phyloP scores from a whole-genome alignment of 768 basidiomycete genomes.

The Suillus brevipes region DNA sequence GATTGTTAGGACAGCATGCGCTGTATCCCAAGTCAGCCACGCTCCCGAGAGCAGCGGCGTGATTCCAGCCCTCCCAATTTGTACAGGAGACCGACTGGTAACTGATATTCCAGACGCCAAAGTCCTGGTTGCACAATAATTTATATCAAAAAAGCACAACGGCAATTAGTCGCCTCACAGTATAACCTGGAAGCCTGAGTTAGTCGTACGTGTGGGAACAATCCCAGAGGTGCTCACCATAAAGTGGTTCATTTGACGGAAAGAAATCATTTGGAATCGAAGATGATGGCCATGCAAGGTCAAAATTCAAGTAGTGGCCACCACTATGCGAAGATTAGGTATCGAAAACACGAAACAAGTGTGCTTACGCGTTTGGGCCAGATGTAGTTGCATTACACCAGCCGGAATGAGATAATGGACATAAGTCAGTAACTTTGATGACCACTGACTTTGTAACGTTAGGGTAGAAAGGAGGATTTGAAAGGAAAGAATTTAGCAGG shows the following conservation, averaged over 20 bases:
- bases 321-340: slow-evolving; percentile 43
- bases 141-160: background rate
- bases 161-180: slow-evolving; percentile 28
- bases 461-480: slow-evolving; percentile 71
- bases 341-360: slow-evolving; percentile 2
- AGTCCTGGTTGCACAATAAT: slow-evolving; percentile 50
- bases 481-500: slow-evolving; percentile 64
- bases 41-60: slow-evolving; percentile 66
- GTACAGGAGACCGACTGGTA: slow-evolving; percentile 67
- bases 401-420: slow-evolving; percentile 59
- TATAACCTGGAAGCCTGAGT: slow-evolving; percentile 34
- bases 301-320: slow-evolving; percentile 75
- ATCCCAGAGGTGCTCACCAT: slow-evolving; percentile 44
- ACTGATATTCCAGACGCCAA: slow-evolving; percentile 83
- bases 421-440: slow-evolving; percentile 80
- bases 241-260: slow-evolving; percentile 65
- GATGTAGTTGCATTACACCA: slow-evolving; percentile 71
- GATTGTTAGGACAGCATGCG: slow-evolving; percentile 74
- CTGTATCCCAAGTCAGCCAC: slow-evolving; percentile 55
- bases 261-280: slow-evolving; percentile 75
- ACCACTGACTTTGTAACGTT: slow-evolving; percentile 58
- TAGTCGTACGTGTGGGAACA: slow-evolving; percentile 23
- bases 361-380: slow-evolving; percentile 62
- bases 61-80: slow-evolving; percentile 63
- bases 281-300: slow-evolving; percentile 74